Percentiles rank a stretch among this genome's conserved stretches.
These are phyloP conservation scores for Cupressus sempervirens DNA, from an alignment of 75 land plant genomes.

Conservation along the genomic window DNA sequence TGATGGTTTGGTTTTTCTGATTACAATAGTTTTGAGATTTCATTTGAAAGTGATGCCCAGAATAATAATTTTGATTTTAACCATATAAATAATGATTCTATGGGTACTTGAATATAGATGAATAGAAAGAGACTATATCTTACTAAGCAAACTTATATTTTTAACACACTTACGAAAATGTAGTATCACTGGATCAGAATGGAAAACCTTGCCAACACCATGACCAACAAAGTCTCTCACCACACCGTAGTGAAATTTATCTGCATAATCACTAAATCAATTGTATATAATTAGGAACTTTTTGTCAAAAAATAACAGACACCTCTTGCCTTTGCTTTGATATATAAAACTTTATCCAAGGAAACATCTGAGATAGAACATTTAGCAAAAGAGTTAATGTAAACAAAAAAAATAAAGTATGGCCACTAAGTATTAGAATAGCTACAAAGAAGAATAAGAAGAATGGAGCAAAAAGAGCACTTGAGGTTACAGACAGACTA, in stretches of 20 bases:
- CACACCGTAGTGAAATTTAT: conserved; percentile 74
- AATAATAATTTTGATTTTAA: background rate
- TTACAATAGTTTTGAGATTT: too few species aligned
- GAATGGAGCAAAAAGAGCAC: background rate
- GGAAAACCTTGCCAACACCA: conserved; percentile 92
- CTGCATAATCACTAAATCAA: conserved; percentile 74
- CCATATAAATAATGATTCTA: background rate
- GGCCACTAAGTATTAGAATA: background rate
- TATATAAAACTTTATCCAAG: background rate
- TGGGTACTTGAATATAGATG: background rate
- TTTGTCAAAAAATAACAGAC: background rate
- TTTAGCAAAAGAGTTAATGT: background rate
- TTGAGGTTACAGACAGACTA: background rate
- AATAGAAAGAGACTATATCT: background rate
- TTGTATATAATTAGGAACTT: background rate
- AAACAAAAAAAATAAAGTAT: background rate
- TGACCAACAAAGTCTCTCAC: conserved; percentile 89
- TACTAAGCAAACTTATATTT: background rate
- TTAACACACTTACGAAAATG: conserved; percentile 65
- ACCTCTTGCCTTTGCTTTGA: background rate
- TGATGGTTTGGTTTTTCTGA: background rate
- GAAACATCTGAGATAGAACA: background rate
- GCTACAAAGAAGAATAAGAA: background rate
- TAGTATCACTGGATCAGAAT: conserved; percentile 76
- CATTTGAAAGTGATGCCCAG: background rate